Percentiles rank a stretch among this genome's conserved stretches.
Conservation (phyloP, 1,284 basidiomycete genomes). For the Marasmius tenuissimus region DNA sequence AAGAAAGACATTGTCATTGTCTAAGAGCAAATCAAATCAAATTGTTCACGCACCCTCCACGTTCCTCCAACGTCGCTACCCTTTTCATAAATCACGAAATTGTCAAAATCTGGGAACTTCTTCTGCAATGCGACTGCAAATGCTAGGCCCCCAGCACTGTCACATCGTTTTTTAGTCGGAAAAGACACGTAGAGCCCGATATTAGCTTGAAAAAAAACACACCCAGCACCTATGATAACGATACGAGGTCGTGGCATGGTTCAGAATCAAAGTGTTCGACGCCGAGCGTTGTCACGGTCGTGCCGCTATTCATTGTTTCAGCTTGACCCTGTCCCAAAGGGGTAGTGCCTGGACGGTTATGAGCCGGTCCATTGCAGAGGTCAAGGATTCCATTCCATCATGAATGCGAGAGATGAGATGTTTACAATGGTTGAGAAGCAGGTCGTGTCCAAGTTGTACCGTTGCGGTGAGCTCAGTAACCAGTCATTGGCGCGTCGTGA, state of each 20-base stretch:
- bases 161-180: not conserved
- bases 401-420: too few species aligned
- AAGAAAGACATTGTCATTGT: not conserved
- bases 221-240: constrained; percentile 41
- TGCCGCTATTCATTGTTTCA: too few species aligned
- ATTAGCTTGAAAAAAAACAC: constrained; percentile 20
- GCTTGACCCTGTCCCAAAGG: too few species aligned
- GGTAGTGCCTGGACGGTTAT: too few species aligned
- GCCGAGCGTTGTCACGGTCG: too few species aligned
- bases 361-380: too few species aligned
- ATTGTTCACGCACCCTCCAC: constrained; percentile 30
- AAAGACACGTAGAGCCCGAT: constrained; percentile 26
- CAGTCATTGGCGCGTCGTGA: too few species aligned
- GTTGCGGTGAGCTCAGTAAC: too few species aligned
- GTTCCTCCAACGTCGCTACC: constrained; percentile 33
- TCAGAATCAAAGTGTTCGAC: too few species aligned
- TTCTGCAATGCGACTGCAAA: constrained; percentile 32
- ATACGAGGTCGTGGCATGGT: constrained; percentile 14
- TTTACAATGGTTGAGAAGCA: too few species aligned
- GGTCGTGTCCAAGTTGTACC: too few species aligned
- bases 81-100: constrained; percentile 37
- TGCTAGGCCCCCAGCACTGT: constrained; percentile 23
- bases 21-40: not conserved
- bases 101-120: constrained; percentile 30
- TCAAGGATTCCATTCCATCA: too few species aligned